These are phyloP conservation scores for Polygonum maritimum DNA, from an alignment of 148 eudicot genomes.

Conservation along the genomic window DNA sequence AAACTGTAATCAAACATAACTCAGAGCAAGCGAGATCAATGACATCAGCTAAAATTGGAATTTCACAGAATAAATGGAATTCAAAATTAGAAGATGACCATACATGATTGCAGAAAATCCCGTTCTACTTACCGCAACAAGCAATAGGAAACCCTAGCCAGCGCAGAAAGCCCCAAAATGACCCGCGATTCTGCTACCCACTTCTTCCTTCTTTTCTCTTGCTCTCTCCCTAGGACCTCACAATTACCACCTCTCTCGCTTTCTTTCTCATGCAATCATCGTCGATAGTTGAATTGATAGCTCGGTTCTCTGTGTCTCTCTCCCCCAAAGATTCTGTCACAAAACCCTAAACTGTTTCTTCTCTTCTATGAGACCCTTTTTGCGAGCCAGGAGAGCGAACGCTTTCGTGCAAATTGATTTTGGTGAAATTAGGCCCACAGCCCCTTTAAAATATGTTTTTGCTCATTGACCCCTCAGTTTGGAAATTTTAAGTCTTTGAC, in stretches of 20 bases:
- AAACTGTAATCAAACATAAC: not conserved
- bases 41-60: not conserved
- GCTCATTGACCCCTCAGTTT: not conserved
- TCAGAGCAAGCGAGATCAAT: not conserved
- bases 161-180: constrained; percentile 1
- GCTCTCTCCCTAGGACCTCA: not conserved
- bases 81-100: not conserved
- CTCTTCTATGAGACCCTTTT: constrained; percentile 4
- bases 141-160: not conserved
- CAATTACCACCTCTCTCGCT: not conserved
- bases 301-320: not conserved
- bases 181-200: not conserved
- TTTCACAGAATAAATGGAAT: not conserved
- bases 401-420: not conserved
- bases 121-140: not conserved
- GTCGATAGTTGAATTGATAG: not conserved
- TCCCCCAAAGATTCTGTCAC: not conserved
- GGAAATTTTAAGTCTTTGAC: not conserved
- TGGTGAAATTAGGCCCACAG: not conserved
- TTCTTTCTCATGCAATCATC: not conserved
- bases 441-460: not conserved
- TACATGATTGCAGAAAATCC: not conserved
- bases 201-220: not conserved
- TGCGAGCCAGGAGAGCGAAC: constrained; percentile 1
- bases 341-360: not conserved